These are phyloP conservation scores for Botrytis sinoallii DNA, from an alignment of 2,329 filamentous ascomycete species.

Conservation along the genomic window DNA sequence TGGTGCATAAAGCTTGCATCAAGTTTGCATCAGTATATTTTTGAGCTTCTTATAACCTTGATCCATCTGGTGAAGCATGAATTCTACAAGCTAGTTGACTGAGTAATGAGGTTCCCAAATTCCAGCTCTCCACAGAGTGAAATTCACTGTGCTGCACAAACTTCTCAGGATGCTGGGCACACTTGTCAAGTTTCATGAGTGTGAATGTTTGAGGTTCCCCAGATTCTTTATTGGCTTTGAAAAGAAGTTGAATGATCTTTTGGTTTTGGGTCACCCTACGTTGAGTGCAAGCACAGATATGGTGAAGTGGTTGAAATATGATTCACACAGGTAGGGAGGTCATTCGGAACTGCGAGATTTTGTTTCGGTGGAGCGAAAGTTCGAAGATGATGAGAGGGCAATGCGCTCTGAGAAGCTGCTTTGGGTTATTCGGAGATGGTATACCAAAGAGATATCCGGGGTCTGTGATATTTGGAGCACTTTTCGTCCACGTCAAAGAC, in stretches of 20 bases:
- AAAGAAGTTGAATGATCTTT: background rate
- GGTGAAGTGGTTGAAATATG: background rate
- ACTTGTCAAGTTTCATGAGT: background rate
- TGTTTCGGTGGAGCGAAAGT: background rate
- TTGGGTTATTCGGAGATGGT: background rate
- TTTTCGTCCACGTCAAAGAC: background rate
- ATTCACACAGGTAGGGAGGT: background rate
- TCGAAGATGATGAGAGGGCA: background rate
- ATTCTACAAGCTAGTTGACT: background rate
- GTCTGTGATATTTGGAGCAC: background rate
- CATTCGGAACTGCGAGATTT: background rate
- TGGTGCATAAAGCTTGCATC: background rate
- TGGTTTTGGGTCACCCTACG: background rate
- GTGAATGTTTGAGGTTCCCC: background rate
- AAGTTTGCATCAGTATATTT: background rate
- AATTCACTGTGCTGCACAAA: background rate
- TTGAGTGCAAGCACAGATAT: background rate
- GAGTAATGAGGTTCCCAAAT: background rate
- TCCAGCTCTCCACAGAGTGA: background rate
- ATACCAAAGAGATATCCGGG: background rate
- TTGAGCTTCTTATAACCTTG: background rate
- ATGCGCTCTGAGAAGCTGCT: background rate
- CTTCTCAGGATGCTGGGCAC: background rate
- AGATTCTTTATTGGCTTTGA: background rate
- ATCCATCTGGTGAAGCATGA: background rate